A percentile compares a stretch with the other conserved stretches of the same genome.
These are phyloP conservation scores for Mortierella sp. DNA, from an alignment of 371 early-diverging fungal species.

Conservation along the genomic window DNA sequence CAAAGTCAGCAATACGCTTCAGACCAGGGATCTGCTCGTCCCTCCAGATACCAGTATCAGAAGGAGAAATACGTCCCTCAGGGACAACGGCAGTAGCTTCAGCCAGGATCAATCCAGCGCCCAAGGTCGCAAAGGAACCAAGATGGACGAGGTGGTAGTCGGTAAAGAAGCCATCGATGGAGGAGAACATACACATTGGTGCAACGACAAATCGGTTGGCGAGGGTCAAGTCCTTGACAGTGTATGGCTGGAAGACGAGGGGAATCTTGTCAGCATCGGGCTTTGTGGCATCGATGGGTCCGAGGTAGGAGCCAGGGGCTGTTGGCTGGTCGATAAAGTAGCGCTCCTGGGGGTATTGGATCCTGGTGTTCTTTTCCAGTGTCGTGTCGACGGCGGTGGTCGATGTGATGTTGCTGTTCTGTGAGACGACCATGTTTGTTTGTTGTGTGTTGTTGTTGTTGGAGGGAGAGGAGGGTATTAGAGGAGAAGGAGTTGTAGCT, in stretches of 20 bases:
- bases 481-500: too few relatives aligned
- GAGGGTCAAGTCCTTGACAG: constrained; percentile 67
- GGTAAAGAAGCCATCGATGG: constrained; percentile 64
- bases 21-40: constrained; percentile 81
- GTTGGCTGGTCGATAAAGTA: constrained; percentile 29
- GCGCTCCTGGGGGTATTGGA: constrained; percentile 19
- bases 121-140: constrained; percentile 78
- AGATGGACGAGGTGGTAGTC: constrained; percentile 80
- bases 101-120: constrained; percentile 81
- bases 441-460: neutral
- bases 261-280: constrained; percentile 28
- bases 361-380: neutral
- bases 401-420: neutral
- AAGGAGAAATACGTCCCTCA: constrained; percentile 84
- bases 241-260: constrained; percentile 77
- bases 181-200: constrained; percentile 80
- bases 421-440: constrained; percentile 2
- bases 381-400: neutral
- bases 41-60: constrained; percentile 83
- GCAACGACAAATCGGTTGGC: constrained; percentile 85
- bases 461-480: neutral
- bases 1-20: constrained; percentile 72
- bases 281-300: constrained; percentile 25
- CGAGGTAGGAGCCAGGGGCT: constrained; percentile 27
- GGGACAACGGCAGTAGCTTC: constrained; percentile 88